Evolutionary conservation across 2,329 filamentous ascomycete genomes (phyloP).

Genomic region (Dryadomyces quercus-mongolicae): DNA sequence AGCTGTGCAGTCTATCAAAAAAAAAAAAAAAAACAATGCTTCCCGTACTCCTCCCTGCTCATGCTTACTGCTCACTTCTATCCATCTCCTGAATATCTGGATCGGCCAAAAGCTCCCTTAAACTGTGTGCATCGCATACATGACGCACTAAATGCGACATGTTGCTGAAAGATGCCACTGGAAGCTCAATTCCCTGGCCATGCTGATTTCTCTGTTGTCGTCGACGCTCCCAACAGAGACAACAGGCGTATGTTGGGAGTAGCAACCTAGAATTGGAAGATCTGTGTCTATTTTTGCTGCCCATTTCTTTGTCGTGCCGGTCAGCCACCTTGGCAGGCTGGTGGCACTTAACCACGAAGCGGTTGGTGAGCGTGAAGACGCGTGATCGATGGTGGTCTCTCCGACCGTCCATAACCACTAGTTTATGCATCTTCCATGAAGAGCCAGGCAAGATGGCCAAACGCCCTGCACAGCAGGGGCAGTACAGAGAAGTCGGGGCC

Average conservation of each 20-base stretch:
- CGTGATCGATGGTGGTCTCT: neutral
- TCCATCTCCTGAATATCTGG: conserved; percentile 12
- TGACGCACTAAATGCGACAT: conserved; percentile 21
- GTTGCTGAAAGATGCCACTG: conserved; percentile 15
- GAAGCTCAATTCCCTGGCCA: neutral
- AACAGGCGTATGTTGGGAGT: conserved; percentile 18
- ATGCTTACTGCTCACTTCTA: too few relatives aligned
- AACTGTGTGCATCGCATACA: conserved; percentile 15
- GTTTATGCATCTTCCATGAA: conserved; percentile 19
- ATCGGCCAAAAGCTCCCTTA: conserved; percentile 15
- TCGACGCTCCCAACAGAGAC: conserved; percentile 16
- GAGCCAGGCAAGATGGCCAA: conserved; percentile 16
- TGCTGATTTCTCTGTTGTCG: neutral
- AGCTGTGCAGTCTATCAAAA: neutral
- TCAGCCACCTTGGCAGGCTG: conserved; percentile 13
- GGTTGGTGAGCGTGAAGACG: conserved; percentile 19
- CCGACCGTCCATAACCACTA: conserved; percentile 7
- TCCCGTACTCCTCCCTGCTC: too few relatives aligned
- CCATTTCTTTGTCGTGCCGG: too few relatives aligned
- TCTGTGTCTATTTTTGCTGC: neutral
- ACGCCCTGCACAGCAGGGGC: conserved; percentile 16
- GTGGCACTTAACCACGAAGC: conserved; percentile 26
- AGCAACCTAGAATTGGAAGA: neutral
- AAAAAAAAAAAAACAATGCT: neutral
- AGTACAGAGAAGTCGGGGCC: conserved; percentile 4